Evolutionary conservation across 106 monocot genomes (phyloP).

Genomic region (Alisma plantagoaquatica): DNA sequence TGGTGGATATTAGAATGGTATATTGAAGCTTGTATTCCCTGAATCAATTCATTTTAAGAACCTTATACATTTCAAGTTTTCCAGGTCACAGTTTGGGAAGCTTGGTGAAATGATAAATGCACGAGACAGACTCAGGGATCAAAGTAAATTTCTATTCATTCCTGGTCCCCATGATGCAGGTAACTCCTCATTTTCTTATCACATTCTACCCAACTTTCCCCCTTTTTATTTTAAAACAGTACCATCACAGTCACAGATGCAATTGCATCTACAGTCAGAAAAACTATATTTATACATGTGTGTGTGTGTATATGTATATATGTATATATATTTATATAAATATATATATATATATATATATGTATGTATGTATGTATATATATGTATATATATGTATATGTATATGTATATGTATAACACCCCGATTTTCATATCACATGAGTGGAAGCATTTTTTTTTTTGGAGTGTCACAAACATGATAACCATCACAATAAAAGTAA

Average conservation of each 20-base stretch:
- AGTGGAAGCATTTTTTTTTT: too few relatives aligned
- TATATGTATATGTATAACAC: too few relatives aligned
- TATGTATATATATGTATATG: too few relatives aligned
- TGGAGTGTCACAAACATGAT: too few relatives aligned
- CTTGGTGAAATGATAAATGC: constrained; percentile 86
- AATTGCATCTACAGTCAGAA: too few relatives aligned
- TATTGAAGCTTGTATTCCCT: background rate
- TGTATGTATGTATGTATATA: too few relatives aligned
- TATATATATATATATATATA: too few relatives aligned
- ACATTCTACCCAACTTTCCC: background rate
- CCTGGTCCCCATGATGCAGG: constrained; percentile 97
- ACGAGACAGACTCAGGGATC: constrained; percentile 63
- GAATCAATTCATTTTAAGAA: background rate
- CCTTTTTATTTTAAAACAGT: background rate
- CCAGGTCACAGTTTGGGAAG: constrained; percentile 67
- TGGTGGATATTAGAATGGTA: background rate
- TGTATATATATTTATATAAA: too few relatives aligned
- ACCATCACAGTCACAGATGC: background rate
- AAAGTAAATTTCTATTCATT: constrained; percentile 84
- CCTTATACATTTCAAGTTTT: background rate
- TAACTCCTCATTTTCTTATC: constrained; percentile 8
- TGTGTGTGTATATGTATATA: too few relatives aligned
- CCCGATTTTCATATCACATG: too few relatives aligned
- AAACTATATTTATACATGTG: too few relatives aligned
- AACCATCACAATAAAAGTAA: too few relatives aligned